Base-by-base conservation (phyloP, 2,329 filamentous ascomycete genomes). In the Colletotrichum musae region DNA sequence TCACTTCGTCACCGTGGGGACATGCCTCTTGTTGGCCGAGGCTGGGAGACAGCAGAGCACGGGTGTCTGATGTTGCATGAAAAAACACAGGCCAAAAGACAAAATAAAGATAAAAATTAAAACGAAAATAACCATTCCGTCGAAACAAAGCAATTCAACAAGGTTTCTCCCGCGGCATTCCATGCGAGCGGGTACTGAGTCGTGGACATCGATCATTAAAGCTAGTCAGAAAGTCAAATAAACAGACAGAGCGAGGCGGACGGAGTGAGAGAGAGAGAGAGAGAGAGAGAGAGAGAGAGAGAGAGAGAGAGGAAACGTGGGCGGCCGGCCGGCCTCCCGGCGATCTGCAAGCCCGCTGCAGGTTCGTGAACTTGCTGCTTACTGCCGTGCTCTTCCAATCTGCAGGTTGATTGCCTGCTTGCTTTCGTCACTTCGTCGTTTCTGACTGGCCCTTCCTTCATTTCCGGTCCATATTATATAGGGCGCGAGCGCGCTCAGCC, bases 271-370 rank as follows among this genome's bases (percentile, higher is more conserved):
- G 18, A 15, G 12, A 32, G 52, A 18, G 10, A 18, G 18, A 18
- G 18, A 18, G 18, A 15, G 12, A 32, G 52, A 18, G 10, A 18
- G 18, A 18, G 18, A 18, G 18, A 15, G 18, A 47, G 12, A 39
- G 53, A 28, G n/a, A 16, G 18, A 15, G 12, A 32, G 52, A 18
- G 10, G 56, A 50, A n/a, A 58, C 61, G 32, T 65, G 61, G 60
- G 43, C 56, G 65, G 65, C 60, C 41, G 54, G 60, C 61, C 48
- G 45, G 45, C 43, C 26, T 41, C 16, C 16, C 60, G 52, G 60
- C 48, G 65, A 68, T 68, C 60, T 54, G 48, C 60, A 68, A 54
- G 32, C 32, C 59, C 39, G 54, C 65, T 56, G 53, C 59, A 68
- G 53, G 53, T 45, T 45, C 64, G 36, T 7, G 41, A 18, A 50